Conservation (phyloP, 441 rosid genomes). For the Adansonia madagascariensis region DNA sequence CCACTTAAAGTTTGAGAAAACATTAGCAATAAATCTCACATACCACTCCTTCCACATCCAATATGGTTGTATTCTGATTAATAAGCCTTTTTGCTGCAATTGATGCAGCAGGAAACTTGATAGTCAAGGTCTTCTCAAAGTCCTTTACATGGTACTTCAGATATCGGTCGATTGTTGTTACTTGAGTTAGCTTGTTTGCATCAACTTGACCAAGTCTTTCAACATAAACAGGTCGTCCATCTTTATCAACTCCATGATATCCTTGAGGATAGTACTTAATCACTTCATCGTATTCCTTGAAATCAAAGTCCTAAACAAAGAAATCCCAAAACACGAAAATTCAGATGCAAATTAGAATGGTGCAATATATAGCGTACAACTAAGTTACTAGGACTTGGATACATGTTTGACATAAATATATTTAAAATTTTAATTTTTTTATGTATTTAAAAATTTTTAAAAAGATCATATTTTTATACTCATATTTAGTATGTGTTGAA, state of each 20-base stretch:
- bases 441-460: no score
- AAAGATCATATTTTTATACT: no score
- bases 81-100: constrained; percentile 78
- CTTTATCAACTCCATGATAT: constrained; percentile 89
- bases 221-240: constrained; percentile 83
- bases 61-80: constrained; percentile 88
- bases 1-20: background rate
- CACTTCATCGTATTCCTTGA: constrained; percentile 70
- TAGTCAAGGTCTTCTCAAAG: no score
- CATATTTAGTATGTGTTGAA: no score
- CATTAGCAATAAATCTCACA: constrained; percentile 25
- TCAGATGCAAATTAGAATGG: background rate
- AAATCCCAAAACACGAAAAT: background rate
- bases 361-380: background rate
- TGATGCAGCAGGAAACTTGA: constrained; percentile 63
- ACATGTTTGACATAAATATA: no score
- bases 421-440: no score
- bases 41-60: constrained; percentile 97
- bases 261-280: constrained; percentile 90
- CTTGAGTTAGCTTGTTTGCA: constrained; percentile 67
- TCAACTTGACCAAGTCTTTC: constrained; percentile 88
- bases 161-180: constrained; percentile 39
- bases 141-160: no score
- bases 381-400: no score
- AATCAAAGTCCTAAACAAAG: constrained; percentile 54